phyloP scores from a whole-genome alignment of 441 rosid genomes.

The Jatropha podagrica region DNA sequence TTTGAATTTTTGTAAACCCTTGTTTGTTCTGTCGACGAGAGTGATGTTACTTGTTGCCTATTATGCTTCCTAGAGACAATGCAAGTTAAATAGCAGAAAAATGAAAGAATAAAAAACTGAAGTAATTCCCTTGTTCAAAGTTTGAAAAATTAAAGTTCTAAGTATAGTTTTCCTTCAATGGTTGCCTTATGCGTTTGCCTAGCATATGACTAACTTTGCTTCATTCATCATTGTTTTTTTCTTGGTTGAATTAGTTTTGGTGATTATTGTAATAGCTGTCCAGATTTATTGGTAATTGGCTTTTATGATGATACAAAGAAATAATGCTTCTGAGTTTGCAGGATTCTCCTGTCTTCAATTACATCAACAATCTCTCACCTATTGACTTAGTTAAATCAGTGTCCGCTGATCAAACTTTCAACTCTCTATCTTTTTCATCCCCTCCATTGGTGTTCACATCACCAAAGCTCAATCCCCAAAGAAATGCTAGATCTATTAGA shows the following conservation, averaged over 20 bases:
- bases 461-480: conserved; percentile 64
- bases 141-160: background rate
- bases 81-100: background rate
- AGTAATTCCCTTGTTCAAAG: too few species aligned
- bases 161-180: background rate
- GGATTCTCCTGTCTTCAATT: conserved; percentile 94
- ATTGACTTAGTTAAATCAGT: conserved; percentile 66
- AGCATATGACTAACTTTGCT: background rate
- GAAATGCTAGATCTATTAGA: conserved; percentile 57
- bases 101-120: background rate
- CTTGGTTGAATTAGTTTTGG: background rate
- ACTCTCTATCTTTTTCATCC: conserved; percentile 61
- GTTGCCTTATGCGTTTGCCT: too few species aligned
- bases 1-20: background rate
- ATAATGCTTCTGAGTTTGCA: conserved; percentile 30
- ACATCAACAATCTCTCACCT: conserved; percentile 85
- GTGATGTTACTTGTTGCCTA: background rate
- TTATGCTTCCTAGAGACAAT: background rate
- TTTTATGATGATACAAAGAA: background rate
- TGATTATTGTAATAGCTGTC: background rate
- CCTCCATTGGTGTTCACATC: conserved; percentile 84
- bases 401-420: conserved; percentile 54
- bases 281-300: background rate
- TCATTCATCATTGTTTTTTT: background rate
- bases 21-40: background rate